Evolutionary conservation across 148 eudicot genomes (phyloP).

Genomic region (Cornus kousa): DNA sequence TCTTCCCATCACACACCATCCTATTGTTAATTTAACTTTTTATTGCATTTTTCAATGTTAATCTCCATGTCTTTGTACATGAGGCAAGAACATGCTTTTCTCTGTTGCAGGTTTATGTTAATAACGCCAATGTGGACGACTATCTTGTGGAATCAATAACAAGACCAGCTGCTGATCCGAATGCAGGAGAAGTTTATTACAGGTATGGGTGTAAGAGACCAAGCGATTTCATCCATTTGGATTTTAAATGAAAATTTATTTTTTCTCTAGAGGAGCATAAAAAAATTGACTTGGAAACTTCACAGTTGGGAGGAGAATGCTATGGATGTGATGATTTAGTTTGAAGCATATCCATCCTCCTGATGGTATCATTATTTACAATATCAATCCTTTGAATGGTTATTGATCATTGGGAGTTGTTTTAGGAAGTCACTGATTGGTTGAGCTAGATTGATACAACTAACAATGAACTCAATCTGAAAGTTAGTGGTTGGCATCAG

Average conservation of each 20-base stretch:
- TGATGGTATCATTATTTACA: background rate
- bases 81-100: background rate
- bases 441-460: background rate
- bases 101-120: constrained; percentile 63
- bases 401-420: constrained; percentile 4
- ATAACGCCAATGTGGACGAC: constrained; percentile 82
- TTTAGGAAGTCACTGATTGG: background rate
- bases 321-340: background rate
- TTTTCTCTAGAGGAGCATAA: no score
- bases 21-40: background rate
- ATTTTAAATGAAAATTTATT: no score
- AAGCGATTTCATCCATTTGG: no score
- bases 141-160: constrained; percentile 90
- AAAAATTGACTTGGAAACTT: no score
- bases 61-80: background rate
- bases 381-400: background rate
- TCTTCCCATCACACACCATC: background rate
- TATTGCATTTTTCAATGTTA: background rate
- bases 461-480: background rate
- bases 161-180: constrained; percentile 88
- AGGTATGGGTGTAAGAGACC: constrained; percentile 44
- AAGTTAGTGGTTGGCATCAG: background rate
- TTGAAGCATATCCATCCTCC: background rate
- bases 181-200: constrained; percentile 95
- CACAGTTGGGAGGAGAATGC: background rate